phyloP scores from a whole-genome alignment of 768 basidiomycete species.

The Cystoderma amianthinum region DNA sequence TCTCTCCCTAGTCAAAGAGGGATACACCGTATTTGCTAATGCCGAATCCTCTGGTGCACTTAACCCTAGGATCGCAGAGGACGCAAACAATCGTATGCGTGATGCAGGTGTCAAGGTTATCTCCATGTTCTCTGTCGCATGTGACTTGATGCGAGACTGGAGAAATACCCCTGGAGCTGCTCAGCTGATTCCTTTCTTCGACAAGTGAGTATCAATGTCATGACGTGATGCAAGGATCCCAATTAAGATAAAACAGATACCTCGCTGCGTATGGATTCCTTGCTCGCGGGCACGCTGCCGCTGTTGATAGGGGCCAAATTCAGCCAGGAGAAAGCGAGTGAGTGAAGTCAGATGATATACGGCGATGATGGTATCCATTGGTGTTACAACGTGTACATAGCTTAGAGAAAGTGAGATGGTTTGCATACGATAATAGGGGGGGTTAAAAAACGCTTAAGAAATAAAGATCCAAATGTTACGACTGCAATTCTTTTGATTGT shows the following conservation, averaged over 20 bases:
- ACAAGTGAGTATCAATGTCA: slow-evolving; percentile 25
- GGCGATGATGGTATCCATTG: too few relatives aligned
- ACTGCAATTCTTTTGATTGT: too few relatives aligned
- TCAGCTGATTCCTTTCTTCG: slow-evolving; percentile 36
- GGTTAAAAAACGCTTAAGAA: too few relatives aligned
- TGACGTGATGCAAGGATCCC: too few relatives aligned
- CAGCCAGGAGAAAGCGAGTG: slow-evolving; percentile 3
- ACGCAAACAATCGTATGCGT: slow-evolving; percentile 42
- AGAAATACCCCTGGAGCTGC: slow-evolving; percentile 34
- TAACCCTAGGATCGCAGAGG: slow-evolving; percentile 28
- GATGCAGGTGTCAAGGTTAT: slow-evolving; percentile 37
- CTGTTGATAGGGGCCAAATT: slow-evolving; percentile 2
- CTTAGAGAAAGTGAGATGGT: too few relatives aligned
- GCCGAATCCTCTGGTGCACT: slow-evolving; percentile 39
- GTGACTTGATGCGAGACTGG: slow-evolving; percentile 48
- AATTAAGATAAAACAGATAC: neutral
- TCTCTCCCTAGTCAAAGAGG: slow-evolving; percentile 35
- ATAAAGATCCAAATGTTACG: too few relatives aligned
- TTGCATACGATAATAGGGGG: too few relatives aligned
- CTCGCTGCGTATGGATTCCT: slow-evolving; percentile 2
- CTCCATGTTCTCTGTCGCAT: slow-evolving; percentile 34
- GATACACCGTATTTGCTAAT: slow-evolving; percentile 41
- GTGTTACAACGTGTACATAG: too few relatives aligned
- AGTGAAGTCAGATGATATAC: too few relatives aligned
- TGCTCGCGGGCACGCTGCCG: slow-evolving; percentile 4